Percentiles rank a stretch among this genome's conserved stretches.
Conservation (phyloP, 371 early-diverging fungal genomes). For the Syncephalastrum contaminatum region DNA sequence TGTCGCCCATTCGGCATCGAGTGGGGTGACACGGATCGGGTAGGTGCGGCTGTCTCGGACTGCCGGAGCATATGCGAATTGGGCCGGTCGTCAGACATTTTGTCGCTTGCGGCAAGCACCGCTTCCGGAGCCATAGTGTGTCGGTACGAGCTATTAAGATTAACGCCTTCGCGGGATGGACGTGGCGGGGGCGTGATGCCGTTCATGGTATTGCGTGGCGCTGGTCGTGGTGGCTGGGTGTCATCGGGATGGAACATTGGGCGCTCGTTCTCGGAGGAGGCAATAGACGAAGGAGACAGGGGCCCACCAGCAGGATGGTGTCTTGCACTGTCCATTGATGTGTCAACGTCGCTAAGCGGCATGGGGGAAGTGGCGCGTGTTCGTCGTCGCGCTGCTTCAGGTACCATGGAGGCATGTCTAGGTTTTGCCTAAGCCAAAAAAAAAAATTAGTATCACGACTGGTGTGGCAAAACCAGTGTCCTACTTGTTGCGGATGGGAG, state of each 20-base stretch:
- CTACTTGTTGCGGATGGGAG: too few species aligned
- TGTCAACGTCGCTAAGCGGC: constrained; percentile 31
- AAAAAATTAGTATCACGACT: too few species aligned
- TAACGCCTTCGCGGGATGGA: constrained; percentile 53
- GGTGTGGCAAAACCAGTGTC: too few species aligned
- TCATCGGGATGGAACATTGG: constrained; percentile 8
- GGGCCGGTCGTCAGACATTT: constrained; percentile 13
- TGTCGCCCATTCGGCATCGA: constrained; percentile 10
- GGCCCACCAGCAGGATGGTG: constrained; percentile 17
- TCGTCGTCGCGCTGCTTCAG: constrained; percentile 48
- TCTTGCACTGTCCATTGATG: constrained; percentile 13
- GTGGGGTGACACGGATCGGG: constrained; percentile 3
- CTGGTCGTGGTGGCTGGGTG: constrained; percentile 8
- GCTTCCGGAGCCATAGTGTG: constrained; percentile 20
- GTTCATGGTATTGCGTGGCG: constrained; percentile 17
- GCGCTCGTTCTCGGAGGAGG: constrained; percentile 17
- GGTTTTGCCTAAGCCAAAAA: constrained; percentile 23
- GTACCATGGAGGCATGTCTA: constrained; percentile 43
- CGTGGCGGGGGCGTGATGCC: constrained; percentile 39
- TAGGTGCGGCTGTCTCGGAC: constrained; percentile 2
- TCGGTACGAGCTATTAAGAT: constrained; percentile 25
- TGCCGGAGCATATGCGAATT: constrained; percentile 9
- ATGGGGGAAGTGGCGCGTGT: constrained; percentile 42
- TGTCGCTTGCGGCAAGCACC: neutral
- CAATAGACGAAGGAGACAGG: constrained; percentile 20